Conservation (phyloP, 805 yeast genomes). For the Wickerhamomyces bovis region DNA sequence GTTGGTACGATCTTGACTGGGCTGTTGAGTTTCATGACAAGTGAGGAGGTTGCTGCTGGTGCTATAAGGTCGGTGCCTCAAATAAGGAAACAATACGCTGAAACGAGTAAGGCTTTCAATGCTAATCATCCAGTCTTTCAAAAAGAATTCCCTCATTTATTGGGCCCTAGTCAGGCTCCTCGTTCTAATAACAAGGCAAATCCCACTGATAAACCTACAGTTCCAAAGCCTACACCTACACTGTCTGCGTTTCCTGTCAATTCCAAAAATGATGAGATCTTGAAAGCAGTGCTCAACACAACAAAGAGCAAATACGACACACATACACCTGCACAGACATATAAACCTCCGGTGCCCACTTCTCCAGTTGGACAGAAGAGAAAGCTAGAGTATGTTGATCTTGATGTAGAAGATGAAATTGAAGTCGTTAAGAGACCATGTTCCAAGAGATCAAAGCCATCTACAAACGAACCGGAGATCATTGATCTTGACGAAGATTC, state of each 20-base stretch:
- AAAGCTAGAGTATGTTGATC: background rate
- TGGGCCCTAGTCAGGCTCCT: background rate
- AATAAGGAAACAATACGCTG: constrained; percentile 50
- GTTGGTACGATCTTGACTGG: constrained; percentile 86
- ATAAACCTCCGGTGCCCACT: background rate
- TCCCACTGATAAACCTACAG: background rate
- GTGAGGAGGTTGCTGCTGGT: constrained; percentile 79
- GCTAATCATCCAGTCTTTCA: constrained; percentile 37
- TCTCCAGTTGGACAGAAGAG: background rate
- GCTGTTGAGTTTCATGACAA: constrained; percentile 83
- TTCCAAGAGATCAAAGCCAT: background rate
- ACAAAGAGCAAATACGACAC: background rate
- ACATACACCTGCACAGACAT: background rate
- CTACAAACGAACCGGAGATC: background rate
- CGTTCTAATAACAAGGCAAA: background rate
- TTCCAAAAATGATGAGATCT: background rate
- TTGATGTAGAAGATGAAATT: background rate
- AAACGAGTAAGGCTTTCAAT: constrained; percentile 37
- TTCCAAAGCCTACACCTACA: background rate
- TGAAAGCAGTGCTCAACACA: background rate
- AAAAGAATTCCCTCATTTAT: constrained; percentile 47
- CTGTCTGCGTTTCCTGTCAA: background rate
- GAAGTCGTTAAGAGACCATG: background rate
- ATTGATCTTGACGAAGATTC: background rate
- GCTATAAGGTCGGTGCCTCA: constrained; percentile 59